phyloP scores from a whole-genome alignment of 805 yeast species.

The Wickerhamiella australiensis region DNA sequence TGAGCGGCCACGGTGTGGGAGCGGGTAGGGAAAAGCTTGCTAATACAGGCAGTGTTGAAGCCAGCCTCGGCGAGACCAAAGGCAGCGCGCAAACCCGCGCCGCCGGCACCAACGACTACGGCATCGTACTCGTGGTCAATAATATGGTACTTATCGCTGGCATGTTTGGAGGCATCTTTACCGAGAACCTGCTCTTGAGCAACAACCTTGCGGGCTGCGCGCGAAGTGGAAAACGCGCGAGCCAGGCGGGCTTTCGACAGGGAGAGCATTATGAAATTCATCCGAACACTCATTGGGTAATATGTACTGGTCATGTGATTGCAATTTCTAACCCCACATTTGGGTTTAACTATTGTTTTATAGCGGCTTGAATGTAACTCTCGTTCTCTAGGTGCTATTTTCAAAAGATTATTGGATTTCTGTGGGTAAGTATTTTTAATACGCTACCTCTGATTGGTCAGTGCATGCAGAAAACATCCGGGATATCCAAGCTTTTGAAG shows the following conservation, averaged over 20 bases:
- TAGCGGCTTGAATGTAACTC: neutral
- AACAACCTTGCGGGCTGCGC: slow-evolving; percentile 16
- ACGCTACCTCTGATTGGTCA: slow-evolving; percentile 1
- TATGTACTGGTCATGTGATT: slow-evolving; percentile 6
- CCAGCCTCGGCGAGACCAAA: slow-evolving; percentile 96
- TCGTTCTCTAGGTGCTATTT: neutral
- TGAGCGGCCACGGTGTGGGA: slow-evolving; percentile 99
- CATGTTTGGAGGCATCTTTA: slow-evolving; percentile 39
- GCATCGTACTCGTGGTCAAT: slow-evolving; percentile 98
- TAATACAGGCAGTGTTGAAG: slow-evolving; percentile 91
- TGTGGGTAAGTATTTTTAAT: neutral
- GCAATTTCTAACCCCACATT: neutral
- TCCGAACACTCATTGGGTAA: slow-evolving; percentile 9
- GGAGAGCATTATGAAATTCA: slow-evolving; percentile 13
- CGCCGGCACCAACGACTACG: slow-evolving; percentile 97
- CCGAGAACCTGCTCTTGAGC: slow-evolving; percentile 31
- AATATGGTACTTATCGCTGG: slow-evolving; percentile 68
- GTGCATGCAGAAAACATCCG: neutral
- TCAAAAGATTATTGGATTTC: neutral
- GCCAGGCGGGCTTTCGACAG: slow-evolving; percentile 6
- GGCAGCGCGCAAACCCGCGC: slow-evolving; percentile 98
- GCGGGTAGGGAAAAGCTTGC: slow-evolving; percentile 94
- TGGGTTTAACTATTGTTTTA: neutral
- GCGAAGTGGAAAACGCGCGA: slow-evolving; percentile 17
- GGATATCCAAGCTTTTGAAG: too few species aligned